These are phyloP conservation scores for Cubamyces sp. DNA, from an alignment of 768 basidiomycete species.

Conservation along the genomic window DNA sequence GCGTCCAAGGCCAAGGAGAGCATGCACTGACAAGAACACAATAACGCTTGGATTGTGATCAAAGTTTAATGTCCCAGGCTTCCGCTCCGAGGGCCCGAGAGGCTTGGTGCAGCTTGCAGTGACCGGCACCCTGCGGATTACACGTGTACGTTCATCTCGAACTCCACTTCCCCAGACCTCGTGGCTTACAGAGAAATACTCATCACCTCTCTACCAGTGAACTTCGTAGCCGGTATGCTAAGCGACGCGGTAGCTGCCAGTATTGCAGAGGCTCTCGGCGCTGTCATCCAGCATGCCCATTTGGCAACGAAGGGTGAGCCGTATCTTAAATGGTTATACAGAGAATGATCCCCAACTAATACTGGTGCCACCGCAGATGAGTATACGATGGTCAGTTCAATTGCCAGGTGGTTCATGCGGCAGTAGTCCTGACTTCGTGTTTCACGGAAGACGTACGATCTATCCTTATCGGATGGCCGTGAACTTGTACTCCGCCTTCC, in stretches of 20 bases:
- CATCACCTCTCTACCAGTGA: background rate
- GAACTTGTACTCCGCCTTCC: constrained; percentile 4
- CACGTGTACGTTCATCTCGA: constrained; percentile 6
- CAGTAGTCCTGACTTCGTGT: background rate
- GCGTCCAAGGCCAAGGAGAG: no score
- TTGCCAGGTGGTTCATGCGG: no score
- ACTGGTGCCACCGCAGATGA: background rate
- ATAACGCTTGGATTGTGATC: no score
- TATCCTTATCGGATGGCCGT: constrained; percentile 14
- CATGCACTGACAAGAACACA: no score
- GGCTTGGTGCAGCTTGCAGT: background rate
- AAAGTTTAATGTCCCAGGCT: background rate
- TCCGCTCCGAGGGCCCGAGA: constrained; percentile 11
- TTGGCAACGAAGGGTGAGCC: constrained; percentile 12
- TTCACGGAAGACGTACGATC: constrained; percentile 15
- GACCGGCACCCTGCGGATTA: background rate
- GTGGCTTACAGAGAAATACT: background rate
- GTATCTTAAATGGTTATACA: background rate
- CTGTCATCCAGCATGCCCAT: constrained; percentile 1
- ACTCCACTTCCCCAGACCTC: background rate
- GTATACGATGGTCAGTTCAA: background rate
- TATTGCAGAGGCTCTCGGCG: constrained; percentile 5
- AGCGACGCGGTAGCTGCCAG: background rate
- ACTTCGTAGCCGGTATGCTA: background rate
- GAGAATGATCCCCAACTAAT: no score